Base-by-base conservation (phyloP, 129 eudicot species). In the Flaveria ramosissima region DNA sequence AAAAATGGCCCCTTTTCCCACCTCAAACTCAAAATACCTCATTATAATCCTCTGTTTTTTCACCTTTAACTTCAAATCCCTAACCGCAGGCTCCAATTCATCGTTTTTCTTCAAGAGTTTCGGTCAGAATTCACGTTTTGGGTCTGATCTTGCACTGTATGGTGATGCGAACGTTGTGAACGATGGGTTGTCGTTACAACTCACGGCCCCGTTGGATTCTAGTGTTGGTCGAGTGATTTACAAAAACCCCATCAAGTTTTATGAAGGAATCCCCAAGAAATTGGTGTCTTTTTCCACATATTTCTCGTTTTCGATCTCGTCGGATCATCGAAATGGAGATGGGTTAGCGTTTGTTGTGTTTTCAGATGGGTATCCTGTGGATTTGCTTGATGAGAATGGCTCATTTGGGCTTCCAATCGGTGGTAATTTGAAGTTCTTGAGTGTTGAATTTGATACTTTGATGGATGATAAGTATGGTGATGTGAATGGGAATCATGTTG, bases 271-370 rank as follows among this genome's bases (percentile, higher is more conserved):
- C 17, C 85, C 89, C 3, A 39, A 80, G 65, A 82, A 77, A 41
- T 74, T 78, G 91, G 89, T 84, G 36, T 90, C 98, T 13, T 83
- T 93, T 68, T 84, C 91, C 0, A 84, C 84, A 2, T 43, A 82
- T 53, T 89, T 89, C 56, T 76, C 86, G 21, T 94, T 94, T 87
- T 83, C 88, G 2, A 65, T 72, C 1, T 83, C 75, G 45, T 30
- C 69, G 45, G 69, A 1, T 14, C 15, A 27, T 21, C 15, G 64
- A 79, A 76, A 55, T 68, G 96, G 89, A 77, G 84, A 86, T 83
- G 87, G 84, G 42, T 82, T 93, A 21, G 85, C 87, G 30, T 90
- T 94, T 80, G 70, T 84, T 71, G 75, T 91, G 89, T 85, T 91
- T 26, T 89, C 96, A 9, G 42, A 24, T 80, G 87, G 83, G 30